Conservation (phyloP, 208 protist genomes). For the Strigomonas culicis region DNA sequence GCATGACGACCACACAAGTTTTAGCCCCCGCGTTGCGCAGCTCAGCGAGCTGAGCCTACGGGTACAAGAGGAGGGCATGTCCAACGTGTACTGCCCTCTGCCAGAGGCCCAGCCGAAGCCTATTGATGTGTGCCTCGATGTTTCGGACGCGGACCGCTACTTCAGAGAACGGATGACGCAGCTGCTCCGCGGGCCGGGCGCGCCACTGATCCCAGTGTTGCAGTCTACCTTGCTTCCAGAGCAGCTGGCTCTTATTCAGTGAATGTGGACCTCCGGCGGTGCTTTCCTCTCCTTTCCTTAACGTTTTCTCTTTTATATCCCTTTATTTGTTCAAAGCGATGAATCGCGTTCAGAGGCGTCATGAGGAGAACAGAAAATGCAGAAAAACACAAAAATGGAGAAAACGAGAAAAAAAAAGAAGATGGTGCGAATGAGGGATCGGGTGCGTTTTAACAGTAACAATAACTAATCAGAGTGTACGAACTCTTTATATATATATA, state of each 20-base stretch:
- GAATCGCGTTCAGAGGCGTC: too few species aligned
- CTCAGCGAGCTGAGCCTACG: conserved; percentile 2
- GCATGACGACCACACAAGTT: conserved; percentile 76
- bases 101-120: conserved; percentile 54
- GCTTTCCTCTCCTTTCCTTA: conserved; percentile 1
- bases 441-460: conserved; percentile 1
- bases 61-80: conserved; percentile 24
- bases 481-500: not conserved
- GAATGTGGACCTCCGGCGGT: not conserved
- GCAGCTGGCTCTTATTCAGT: conserved; percentile 37
- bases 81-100: conserved; percentile 77
- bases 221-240: conserved; percentile 35
- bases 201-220: conserved; percentile 30
- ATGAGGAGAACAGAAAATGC: conserved; percentile 1
- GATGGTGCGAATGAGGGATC: too few species aligned
- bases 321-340: conserved; percentile 8
- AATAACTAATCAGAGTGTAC: not conserved
- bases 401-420: too few species aligned
- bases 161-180: conserved; percentile 56
- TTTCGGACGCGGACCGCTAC: conserved; percentile 60
- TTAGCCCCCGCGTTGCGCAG: conserved; percentile 36
- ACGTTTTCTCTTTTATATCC: conserved; percentile 16
- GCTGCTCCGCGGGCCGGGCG: conserved; percentile 42
- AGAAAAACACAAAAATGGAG: not conserved
- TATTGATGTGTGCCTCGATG: conserved; percentile 58